Conservation (phyloP, 1,284 basidiomycete genomes). For the Trametes versicolor region DNA sequence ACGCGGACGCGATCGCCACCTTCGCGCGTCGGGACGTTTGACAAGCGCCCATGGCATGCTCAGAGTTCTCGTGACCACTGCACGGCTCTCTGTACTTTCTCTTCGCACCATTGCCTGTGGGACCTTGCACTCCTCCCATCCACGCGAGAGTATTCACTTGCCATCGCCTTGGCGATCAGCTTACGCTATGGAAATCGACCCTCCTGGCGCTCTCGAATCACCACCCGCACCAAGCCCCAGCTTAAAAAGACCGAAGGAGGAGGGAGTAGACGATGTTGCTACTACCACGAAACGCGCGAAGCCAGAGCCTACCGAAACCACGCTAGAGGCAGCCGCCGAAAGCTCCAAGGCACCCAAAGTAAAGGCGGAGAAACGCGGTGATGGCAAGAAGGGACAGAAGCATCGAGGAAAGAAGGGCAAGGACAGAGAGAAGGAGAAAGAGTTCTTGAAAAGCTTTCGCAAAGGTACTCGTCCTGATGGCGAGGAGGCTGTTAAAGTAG, state of each 20-base stretch:
- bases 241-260: slow-evolving; percentile 29
- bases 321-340: slow-evolving; percentile 4
- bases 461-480: slow-evolving; percentile 43
- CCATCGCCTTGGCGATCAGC: neutral
- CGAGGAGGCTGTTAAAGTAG: slow-evolving; percentile 42
- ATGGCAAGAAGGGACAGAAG: slow-evolving; percentile 23
- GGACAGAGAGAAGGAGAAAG: slow-evolving; percentile 35
- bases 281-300: slow-evolving; percentile 30
- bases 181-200: slow-evolving; percentile 24
- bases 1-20: neutral
- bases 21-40: neutral
- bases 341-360: slow-evolving; percentile 4
- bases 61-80: slow-evolving; percentile 23
- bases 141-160: neutral
- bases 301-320: neutral
- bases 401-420: slow-evolving; percentile 36
- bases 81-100: slow-evolving; percentile 1
- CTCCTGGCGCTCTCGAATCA: slow-evolving; percentile 1
- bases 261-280: slow-evolving; percentile 1
- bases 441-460: slow-evolving; percentile 35
- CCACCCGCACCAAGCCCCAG: slow-evolving; percentile 16
- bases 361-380: slow-evolving; percentile 22
- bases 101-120: neutral
- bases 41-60: slow-evolving; percentile 21
- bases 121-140: neutral